Evolutionary conservation across 768 basidiomycete species (phyloP).

Genomic region (Clathrus columnatus): DNA sequence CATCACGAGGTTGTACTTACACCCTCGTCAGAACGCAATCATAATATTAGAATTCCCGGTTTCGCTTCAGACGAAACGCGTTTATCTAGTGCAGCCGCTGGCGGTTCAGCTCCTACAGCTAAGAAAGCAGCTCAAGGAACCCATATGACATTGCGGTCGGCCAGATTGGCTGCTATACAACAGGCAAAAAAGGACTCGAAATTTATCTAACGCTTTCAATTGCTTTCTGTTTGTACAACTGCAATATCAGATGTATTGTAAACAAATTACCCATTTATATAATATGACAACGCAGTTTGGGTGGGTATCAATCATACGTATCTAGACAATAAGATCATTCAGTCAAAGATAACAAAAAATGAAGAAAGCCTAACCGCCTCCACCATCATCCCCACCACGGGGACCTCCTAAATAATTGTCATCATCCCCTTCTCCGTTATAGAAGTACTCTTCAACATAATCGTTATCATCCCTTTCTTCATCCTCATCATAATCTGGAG

Average conservation of each 20-base stretch:
- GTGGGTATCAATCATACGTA: too few relatives aligned
- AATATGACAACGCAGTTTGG: neutral
- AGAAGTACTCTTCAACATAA: slow-evolving; percentile 86
- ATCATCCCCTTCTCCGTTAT: slow-evolving; percentile 81
- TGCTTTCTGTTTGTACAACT: neutral
- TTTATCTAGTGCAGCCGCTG: slow-evolving; percentile 57
- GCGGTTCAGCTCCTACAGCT: slow-evolving; percentile 31
- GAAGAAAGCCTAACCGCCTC: slow-evolving; percentile 19
- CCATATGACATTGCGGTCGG: slow-evolving; percentile 58
- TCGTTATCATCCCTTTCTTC: slow-evolving; percentile 85
- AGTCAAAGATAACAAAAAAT: neutral
- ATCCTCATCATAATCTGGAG: slow-evolving; percentile 75
- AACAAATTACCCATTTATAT: neutral
- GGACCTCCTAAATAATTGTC: slow-evolving; percentile 68
- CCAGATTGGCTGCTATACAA: slow-evolving; percentile 70
- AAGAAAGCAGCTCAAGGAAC: slow-evolving; percentile 58
- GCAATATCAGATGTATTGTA: neutral
- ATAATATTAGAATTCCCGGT: slow-evolving; percentile 92
- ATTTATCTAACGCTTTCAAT: slow-evolving; percentile 38
- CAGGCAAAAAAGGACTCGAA: slow-evolving; percentile 79
- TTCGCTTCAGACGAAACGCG: slow-evolving; percentile 89
- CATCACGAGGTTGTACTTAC: neutral
- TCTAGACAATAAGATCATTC: neutral
- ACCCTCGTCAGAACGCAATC: slow-evolving; percentile 66
- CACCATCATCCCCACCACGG: slow-evolving; percentile 55